Evolutionary conservation across 106 monocot genomes (phyloP).

Genomic region (Hemerocallis citrina): DNA sequence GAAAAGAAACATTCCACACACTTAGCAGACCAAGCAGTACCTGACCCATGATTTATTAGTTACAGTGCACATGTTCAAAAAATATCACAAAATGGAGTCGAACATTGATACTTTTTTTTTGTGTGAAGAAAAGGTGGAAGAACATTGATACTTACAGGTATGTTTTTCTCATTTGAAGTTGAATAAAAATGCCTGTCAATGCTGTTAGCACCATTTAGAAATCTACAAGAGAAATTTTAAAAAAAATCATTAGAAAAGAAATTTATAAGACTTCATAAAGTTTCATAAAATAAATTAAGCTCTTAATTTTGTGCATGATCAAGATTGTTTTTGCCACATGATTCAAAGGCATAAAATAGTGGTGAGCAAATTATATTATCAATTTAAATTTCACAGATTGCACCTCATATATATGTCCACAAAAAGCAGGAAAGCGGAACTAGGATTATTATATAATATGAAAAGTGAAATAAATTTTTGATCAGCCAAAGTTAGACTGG

Average conservation of each 20-base stretch:
- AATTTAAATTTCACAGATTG: neutral
- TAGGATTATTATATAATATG: neutral
- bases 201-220: constrained; percentile 80
- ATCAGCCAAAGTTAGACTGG: neutral
- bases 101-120: neutral
- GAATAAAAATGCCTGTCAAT: constrained; percentile 84
- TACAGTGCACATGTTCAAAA: no score
- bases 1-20: constrained; percentile 96
- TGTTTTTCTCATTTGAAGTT: constrained; percentile 80
- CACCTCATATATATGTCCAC: neutral
- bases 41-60: constrained; percentile 31
- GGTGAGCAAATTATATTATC: neutral
- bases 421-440: neutral
- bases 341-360: neutral
- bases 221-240: constrained; percentile 41
- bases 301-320: neutral
- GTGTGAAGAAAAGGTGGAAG: neutral
- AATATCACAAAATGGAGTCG: constrained; percentile 11
- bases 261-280: neutral
- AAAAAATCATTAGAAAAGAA: neutral
- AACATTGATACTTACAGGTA: constrained; percentile 66
- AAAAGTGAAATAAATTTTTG: neutral
- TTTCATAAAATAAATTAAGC: neutral
- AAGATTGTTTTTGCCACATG: neutral
- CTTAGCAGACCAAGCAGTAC: constrained; percentile 92